phyloP scores from a whole-genome alignment of 768 basidiomycete genomes.

The Lepiota brunneoincarnata region DNA sequence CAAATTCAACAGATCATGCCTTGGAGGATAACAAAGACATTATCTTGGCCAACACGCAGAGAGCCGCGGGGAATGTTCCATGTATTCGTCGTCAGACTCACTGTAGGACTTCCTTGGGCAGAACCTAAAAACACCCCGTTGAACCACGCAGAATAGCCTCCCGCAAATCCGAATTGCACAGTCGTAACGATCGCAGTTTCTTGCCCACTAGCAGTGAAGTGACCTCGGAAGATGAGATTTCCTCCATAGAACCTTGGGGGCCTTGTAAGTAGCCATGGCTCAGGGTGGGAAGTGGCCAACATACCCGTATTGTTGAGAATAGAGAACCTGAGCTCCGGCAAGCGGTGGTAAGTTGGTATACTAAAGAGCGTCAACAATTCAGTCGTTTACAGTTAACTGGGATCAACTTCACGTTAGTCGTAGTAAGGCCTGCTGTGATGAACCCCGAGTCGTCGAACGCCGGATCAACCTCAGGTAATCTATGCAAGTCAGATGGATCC shows the following conservation, averaged over 20 bases:
- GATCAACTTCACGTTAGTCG: slow-evolving; percentile 63
- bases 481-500: slow-evolving; percentile 41
- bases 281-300: slow-evolving; percentile 2
- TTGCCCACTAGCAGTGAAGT: slow-evolving; percentile 45
- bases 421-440: slow-evolving; percentile 63
- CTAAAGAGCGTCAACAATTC: slow-evolving; percentile 21
- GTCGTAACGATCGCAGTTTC: slow-evolving; percentile 45
- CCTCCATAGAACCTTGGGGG: slow-evolving; percentile 46
- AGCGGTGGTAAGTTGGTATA: slow-evolving; percentile 49
- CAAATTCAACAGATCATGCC: slow-evolving; percentile 17
- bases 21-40: slow-evolving; percentile 73
- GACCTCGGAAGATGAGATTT: slow-evolving; percentile 51
- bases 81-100: slow-evolving; percentile 39
- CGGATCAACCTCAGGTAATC: slow-evolving; percentile 63
- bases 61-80: slow-evolving; percentile 51
- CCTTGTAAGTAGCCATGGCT: background rate
- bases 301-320: slow-evolving; percentile 53
- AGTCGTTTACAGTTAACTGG: slow-evolving; percentile 17
- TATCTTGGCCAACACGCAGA: slow-evolving; percentile 49
- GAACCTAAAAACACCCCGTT: slow-evolving; percentile 50
- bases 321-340: slow-evolving; percentile 40
- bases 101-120: slow-evolving; percentile 59
- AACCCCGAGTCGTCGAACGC: slow-evolving; percentile 64
- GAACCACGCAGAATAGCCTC: slow-evolving; percentile 51
- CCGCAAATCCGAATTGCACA: slow-evolving; percentile 49